These are phyloP conservation scores for Phytophthora tubulina DNA, from an alignment of 352 stramenopile genomes.

Conservation along the genomic window DNA sequence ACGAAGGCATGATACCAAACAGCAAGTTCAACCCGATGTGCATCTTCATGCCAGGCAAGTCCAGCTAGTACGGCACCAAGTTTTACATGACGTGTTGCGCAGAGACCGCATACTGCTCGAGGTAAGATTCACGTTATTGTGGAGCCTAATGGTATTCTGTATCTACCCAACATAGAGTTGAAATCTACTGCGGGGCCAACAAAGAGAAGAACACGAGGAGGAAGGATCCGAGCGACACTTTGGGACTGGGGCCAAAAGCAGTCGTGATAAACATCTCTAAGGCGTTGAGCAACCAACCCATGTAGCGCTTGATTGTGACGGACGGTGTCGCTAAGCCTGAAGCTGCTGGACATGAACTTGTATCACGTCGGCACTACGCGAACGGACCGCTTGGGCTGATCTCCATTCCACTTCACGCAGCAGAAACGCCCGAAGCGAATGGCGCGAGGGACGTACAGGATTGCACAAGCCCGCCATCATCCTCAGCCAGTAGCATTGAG, in stretches of 20 bases:
- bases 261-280: constrained; percentile 26
- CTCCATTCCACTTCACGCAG: background rate
- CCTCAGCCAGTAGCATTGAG: background rate
- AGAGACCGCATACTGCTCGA: constrained; percentile 23
- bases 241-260: constrained; percentile 1
- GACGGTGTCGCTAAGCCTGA: constrained; percentile 5
- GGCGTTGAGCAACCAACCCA: background rate
- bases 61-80: constrained; percentile 32
- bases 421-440: background rate
- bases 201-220: constrained; percentile 1
- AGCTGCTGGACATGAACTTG: background rate
- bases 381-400: background rate
- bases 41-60: constrained; percentile 35
- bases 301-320: constrained; percentile 16
- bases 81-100: constrained; percentile 38
- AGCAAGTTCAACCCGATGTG: constrained; percentile 36
- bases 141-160: constrained; percentile 20
- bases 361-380: background rate
- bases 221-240: background rate
- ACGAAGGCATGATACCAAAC: constrained; percentile 38
- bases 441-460: background rate
- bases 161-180: constrained; percentile 10
- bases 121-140: constrained; percentile 14
- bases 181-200: constrained; percentile 22
- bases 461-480: background rate